phyloP scores from a whole-genome alignment of 2,329 filamentous ascomycete genomes.

The Trichoderma semiorbis region DNA sequence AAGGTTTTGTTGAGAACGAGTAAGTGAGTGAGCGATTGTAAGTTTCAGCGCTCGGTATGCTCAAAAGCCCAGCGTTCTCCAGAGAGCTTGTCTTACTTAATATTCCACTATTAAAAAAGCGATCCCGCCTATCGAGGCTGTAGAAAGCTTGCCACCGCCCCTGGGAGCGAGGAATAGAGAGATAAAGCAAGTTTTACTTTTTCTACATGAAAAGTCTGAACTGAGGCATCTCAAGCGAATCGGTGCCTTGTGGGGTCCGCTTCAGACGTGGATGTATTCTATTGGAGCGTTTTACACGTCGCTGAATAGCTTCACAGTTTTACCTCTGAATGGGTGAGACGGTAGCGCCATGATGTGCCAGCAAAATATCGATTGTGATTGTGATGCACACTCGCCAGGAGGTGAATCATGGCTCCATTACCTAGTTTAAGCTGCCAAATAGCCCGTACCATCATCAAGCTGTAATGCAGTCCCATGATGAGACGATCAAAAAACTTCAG shows the following conservation, averaged over 20 bases:
- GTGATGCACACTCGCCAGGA: not conserved
- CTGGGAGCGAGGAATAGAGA: not conserved
- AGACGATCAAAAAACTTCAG: not conserved
- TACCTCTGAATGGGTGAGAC: not conserved
- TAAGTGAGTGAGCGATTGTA: not conserved
- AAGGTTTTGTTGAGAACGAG: not conserved
- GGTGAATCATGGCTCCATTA: not conserved
- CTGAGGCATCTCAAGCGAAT: not conserved
- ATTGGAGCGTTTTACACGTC: not conserved
- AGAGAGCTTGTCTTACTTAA: not conserved
- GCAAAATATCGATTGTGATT: not conserved
- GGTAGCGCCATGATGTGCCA: not conserved
- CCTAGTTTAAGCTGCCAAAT: not conserved
- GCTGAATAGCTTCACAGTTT: not conserved
- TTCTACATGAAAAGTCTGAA: not conserved
- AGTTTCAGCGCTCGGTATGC: not conserved
- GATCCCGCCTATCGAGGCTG: not conserved
- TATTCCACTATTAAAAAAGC: not conserved
- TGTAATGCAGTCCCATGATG: not conserved
- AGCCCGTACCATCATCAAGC: not conserved
- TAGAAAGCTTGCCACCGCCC: not conserved
- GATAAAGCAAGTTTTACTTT: not conserved
- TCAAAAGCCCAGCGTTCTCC: not conserved
- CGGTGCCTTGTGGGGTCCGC: not conserved
- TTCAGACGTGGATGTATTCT: conserved; percentile 8